Evolutionary conservation across 108 stramenopile species (phyloP), one percentile per base, ranked within the genome.

Genomic region (Heterococcus sp.): DNA sequence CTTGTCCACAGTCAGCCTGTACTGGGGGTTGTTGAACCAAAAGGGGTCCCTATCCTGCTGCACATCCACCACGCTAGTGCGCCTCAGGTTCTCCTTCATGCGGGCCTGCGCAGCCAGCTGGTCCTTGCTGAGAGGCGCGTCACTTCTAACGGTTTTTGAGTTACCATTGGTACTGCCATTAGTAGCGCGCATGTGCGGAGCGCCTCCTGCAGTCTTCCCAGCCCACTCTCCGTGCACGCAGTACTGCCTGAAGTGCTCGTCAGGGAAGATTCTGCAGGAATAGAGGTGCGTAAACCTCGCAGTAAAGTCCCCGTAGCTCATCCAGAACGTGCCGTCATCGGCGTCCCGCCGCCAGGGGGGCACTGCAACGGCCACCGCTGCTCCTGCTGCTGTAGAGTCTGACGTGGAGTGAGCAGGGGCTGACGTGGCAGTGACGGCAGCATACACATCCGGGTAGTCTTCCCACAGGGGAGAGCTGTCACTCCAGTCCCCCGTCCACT

Each of bases 401-500:
- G 14, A 8, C n/a, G n/a, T n/a, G n/a, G n/a, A n/a, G n/a, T n/a
- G n/a, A n/a, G n/a, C n/a, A n/a, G n/a, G n/a, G n/a, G n/a, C n/a
- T n/a, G n/a, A n/a, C n/a, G n/a, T n/a, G 46, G 46, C 46, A 21
- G 14, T 58, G 46, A 58, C 26, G 69, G 75, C 85, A 27, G 39
- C 33, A 11, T 64, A 37, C 32, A 89, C 76, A 82, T 89, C 89
- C 30, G 85, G 87, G 69, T 87, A 89, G 69, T 86, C 83, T 36
- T 88, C 88, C 89, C 89, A 88, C 46, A 84, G 35, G 31, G 76
- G 37, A 2, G 84, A 85, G 4, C 36, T 66, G 36, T 87, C 84
- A 35, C 81, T 73, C 88, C 87, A 89, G 79, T 87, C 86, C 21
- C 85, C 87, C 14, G 39, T 65, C 88, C 87, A 89, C 35, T 73